Evolutionary conservation across 306 rosid species (phyloP), one percentile per base, ranked within the genome.

Genomic region (Sicyos baderoa): DNA sequence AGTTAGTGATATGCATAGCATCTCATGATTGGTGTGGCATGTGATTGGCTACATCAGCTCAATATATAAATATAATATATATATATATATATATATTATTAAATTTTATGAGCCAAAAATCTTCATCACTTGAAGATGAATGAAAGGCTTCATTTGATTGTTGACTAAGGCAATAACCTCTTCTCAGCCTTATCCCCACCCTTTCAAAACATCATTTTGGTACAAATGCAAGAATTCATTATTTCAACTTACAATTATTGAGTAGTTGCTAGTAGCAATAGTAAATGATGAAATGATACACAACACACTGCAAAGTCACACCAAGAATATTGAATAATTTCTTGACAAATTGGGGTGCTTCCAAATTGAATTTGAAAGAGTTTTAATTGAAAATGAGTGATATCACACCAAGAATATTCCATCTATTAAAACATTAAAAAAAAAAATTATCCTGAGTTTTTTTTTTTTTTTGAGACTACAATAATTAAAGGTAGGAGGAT

Each of bases 11-110:
- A 27, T n/a, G n/a, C 25, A 62, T 62, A 37, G 68, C 68, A 62
- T 62, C 50, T 62, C 69, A 62, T 62, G 51, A 62, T 64, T 64
- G 53, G 70, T 12, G 70, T 64, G 29, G 53, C 70, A 64, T 64
- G 70, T 64, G 70, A 64, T 64, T 62, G 25, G 22, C 37, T 21
- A 17, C 69, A 32, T 40, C 69, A 62, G 40, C 69, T 40, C 27
- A n/a, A 42, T 44, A 42, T 14, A 64, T 12, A 42, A 18, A 40
- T 44, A 25, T 25, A 25, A 25, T 25, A 25, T 25, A 25, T 25
- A 25, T 25, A 25, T 25, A 25, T 25, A 25, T 25, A 25, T 25
- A 25, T 25, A 25, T 25, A 25, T 25, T 1, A 25, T 1, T 1
- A 25, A 32, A 32, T 2, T 40, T 12, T 17, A 55, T 55, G 17